phyloP scores from a whole-genome alignment of 78 protist genomes.

The Paratrimastix pyriformis region DNA sequence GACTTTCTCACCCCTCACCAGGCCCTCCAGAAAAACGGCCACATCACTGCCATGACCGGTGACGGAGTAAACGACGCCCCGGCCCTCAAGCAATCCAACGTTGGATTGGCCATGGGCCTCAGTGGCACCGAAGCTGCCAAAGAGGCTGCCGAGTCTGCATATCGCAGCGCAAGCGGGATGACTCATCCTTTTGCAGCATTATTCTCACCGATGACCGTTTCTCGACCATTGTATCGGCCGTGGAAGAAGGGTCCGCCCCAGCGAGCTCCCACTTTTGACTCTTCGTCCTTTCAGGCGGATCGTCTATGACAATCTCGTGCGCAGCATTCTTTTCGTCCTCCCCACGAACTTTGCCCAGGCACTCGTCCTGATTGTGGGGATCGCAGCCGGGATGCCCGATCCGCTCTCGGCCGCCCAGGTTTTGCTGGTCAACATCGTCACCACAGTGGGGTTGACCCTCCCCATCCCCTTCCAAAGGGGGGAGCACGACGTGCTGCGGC shows the following conservation, averaged over 20 bases:
- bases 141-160: constrained; percentile 63
- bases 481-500: constrained; percentile 1
- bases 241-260: constrained; percentile 90
- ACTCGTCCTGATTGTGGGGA: constrained; percentile 20
- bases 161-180: too few species aligned
- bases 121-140: constrained; percentile 86
- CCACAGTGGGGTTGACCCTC: constrained; percentile 3
- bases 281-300: too few species aligned
- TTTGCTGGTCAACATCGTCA: constrained; percentile 69
- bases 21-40: too few species aligned
- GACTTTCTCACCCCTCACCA: too few species aligned
- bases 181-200: too few species aligned
- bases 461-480: constrained; percentile 9
- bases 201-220: constrained; percentile 91
- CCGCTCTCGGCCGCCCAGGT: constrained; percentile 47
- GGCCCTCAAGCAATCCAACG: constrained; percentile 73
- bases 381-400: not conserved
- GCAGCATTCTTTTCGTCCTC: constrained; percentile 63
- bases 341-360: constrained; percentile 69
- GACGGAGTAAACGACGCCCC: constrained; percentile 96
- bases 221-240: constrained; percentile 80
- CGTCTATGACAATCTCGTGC: constrained; percentile 59
- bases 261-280: too few species aligned
- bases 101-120: constrained; percentile 95
- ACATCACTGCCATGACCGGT: constrained; percentile 64